These are phyloP conservation scores for Oldenlandia corymbosa DNA, from an alignment of 257 asterid genomes.

Conservation along the genomic window DNA sequence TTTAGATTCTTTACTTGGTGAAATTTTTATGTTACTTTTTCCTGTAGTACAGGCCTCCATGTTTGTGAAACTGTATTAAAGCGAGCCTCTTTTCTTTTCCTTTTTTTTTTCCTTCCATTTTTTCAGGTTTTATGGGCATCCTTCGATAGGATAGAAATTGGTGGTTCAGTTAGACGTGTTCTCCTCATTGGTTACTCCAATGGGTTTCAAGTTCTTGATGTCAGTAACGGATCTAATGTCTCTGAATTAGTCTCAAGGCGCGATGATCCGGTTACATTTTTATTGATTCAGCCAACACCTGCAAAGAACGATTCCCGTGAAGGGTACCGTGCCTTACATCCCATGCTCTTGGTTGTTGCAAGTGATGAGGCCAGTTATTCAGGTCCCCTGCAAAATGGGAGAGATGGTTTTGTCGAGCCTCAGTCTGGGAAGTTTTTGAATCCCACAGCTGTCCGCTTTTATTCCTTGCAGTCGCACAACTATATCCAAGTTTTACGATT, in stretches of 20 bases:
- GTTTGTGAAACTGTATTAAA: too few species aligned
- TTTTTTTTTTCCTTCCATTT: neutral
- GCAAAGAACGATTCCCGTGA: conserved; percentile 32
- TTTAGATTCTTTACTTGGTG: neutral
- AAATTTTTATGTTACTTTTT: neutral
- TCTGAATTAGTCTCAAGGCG: conserved; percentile 46
- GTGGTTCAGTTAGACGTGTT: conserved; percentile 28
- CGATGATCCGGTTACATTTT: conserved; percentile 44
- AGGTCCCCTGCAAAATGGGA: conserved; percentile 27
- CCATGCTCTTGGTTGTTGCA: conserved; percentile 46
- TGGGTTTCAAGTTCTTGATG: conserved; percentile 50
- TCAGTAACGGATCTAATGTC: conserved; percentile 38
- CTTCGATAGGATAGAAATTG: conserved; percentile 36
- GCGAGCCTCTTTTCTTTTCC: neutral
- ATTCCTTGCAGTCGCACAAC: conserved; percentile 44
- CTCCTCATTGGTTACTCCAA: conserved; percentile 45
- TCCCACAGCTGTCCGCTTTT: conserved; percentile 45
- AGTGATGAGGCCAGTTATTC: conserved; percentile 31
- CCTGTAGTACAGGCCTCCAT: neutral
- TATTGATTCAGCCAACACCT: conserved; percentile 42
- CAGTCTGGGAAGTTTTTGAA: conserved; percentile 24
- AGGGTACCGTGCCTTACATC: conserved; percentile 41
- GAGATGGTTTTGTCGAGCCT: conserved; percentile 36
- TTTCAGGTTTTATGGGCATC: conserved; percentile 46
- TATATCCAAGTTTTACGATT: conserved; percentile 45